Evolutionary conservation across 2,329 filamentous ascomycete species (phyloP), one percentile per base, ranked within the genome.

Genomic region (Claviceps maximensis): DNA sequence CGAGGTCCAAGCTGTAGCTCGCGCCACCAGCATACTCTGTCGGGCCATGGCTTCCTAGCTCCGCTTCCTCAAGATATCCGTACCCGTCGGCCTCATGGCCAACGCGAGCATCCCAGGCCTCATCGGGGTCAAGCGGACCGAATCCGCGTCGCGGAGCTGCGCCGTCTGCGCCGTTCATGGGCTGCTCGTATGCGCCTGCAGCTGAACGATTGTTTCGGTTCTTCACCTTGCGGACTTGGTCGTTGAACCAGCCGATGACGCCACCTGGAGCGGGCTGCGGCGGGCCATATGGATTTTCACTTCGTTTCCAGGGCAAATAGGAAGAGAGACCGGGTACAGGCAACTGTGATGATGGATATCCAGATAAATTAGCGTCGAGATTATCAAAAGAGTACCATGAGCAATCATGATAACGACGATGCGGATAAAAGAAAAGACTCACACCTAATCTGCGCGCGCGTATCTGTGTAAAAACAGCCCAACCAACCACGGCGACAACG

Each of bases 31-130:
- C 50, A 47, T 65, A 64, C 54, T 61, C 65, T 41, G 59, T 61
- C 63, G 70, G 57, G 25, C 60, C 57, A 9, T 65, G 66, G 51
- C 63, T 44, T 69, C 83, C 84, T 5, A 89, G 71, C 67, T 89
- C 86, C 63, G 86, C 81, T 69, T 88, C 86, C 65, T 91, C 87
- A 63, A 87, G 84, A 67, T 87, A 87, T 23, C 78, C 79, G 64
- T 83, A 82, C 13, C 69, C 71, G 62, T 85, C 82, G 19, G 83
- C 80, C 66, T 90, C 87, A 60, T 82, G 76, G 54, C 86, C 86
- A 4, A 94, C 87, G 55, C 86, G 75, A 57, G 86, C 71, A 69
- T 93, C 87, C 89, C 89, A 95, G 2, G 87, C 87, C 63, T 90
- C 87, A 64, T 94, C 88, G 1, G 86, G 86, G 62, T 93, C 88